A percentile compares a stretch with the other conserved stretches of the same genome.
phyloP scores from a whole-genome alignment of 1,139 yeast genomes.

The Geotrichum histeridarum region DNA sequence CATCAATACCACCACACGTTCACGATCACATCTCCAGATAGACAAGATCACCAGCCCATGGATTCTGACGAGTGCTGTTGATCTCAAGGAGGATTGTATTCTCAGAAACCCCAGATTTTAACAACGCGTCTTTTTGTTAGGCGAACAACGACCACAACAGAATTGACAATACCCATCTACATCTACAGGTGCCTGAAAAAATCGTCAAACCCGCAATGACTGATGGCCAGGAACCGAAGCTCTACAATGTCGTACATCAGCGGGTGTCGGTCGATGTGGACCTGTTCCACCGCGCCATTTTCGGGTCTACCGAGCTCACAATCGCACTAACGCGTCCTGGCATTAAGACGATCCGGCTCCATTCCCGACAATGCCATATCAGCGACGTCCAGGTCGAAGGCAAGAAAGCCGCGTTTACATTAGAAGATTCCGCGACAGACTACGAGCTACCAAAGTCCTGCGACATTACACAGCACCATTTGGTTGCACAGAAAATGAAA shows the following conservation, averaged over 20 bases:
- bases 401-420: slow-evolving; percentile 46
- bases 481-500: slow-evolving; percentile 57
- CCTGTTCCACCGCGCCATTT: slow-evolving; percentile 45
- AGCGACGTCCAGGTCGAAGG: slow-evolving; percentile 61
- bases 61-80: slow-evolving; percentile 5
- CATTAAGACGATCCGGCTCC: slow-evolving; percentile 54
- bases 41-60: slow-evolving; percentile 5
- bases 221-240: slow-evolving; percentile 17
- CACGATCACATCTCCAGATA: not conserved
- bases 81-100: slow-evolving; percentile 2
- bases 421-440: slow-evolving; percentile 49
- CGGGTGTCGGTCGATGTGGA: slow-evolving; percentile 67
- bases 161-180: not conserved
- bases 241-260: slow-evolving; percentile 59
- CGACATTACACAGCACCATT: slow-evolving; percentile 56
- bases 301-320: slow-evolving; percentile 81
- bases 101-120: not conserved
- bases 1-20: slow-evolving; percentile 5
- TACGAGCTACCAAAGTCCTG: slow-evolving; percentile 44
- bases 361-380: slow-evolving; percentile 73
- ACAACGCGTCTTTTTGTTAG: not conserved
- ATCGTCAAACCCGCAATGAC: slow-evolving; percentile 7
- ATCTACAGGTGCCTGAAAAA: not conserved
- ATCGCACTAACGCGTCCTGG: slow-evolving; percentile 35
- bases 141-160: not conserved